Evolutionary conservation across 202 grass and related monocot genomes (phyloP).

Genomic region (Bolboschoenoplectus hybrid): DNA sequence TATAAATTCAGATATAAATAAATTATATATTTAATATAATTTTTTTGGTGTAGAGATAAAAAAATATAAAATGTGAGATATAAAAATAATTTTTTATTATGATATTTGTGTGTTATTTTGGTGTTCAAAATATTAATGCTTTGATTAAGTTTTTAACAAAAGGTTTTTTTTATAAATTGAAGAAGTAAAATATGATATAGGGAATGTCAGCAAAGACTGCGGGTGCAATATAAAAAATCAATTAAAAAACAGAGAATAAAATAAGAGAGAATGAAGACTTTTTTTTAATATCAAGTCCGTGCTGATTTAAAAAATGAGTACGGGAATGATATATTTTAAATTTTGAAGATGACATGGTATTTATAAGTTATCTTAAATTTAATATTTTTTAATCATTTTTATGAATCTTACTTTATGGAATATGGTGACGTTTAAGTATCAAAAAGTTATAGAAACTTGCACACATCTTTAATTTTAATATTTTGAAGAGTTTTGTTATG

Average conservation of each 20-base stretch:
- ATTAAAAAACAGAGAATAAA: not conserved
- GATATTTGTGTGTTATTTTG: no score
- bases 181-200: not conserved
- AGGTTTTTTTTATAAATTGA: not conserved
- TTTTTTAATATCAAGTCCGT: not conserved
- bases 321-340: no score
- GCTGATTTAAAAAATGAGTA: not conserved
- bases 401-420: not conserved
- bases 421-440: not conserved
- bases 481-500: not conserved
- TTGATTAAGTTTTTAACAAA: no score
- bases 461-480: not conserved
- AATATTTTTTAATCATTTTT: not conserved
- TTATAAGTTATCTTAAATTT: not conserved
- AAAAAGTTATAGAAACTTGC: not conserved
- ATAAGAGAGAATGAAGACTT: not conserved
- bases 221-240: not conserved
- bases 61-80: no score
- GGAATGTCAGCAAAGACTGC: not conserved
- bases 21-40: no score
- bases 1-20: no score
- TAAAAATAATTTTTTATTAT: no score
- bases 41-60: no score
- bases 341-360: no score
- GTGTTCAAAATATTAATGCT: no score